Evolutionary conservation across 345 rosid species (phyloP).

Genomic region (Pugionium dolabratum): DNA sequence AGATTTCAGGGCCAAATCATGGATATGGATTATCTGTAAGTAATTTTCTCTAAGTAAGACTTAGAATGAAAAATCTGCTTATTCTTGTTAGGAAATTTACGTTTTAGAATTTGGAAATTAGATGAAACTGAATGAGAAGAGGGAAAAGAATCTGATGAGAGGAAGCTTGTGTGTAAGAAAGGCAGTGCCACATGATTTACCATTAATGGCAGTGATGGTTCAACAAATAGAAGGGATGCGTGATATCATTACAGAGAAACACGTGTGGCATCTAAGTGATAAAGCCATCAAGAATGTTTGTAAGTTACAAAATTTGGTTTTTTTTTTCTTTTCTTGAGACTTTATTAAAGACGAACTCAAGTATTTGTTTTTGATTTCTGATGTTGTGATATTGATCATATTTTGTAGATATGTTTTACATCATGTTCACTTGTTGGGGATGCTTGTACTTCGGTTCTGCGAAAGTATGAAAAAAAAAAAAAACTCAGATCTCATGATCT

Average conservation of each 20-base stretch:
- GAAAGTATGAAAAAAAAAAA: constrained; percentile 52
- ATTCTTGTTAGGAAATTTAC: neutral
- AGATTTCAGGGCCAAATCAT: constrained; percentile 42
- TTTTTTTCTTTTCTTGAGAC: no score
- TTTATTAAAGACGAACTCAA: no score
- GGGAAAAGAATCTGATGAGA: constrained; percentile 35
- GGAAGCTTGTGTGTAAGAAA: constrained; percentile 46
- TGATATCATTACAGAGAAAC: constrained; percentile 66
- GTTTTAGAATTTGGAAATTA: neutral
- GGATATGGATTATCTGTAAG: constrained; percentile 44
- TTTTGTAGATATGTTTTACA: constrained; percentile 69
- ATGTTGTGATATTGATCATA: constrained; percentile 9
- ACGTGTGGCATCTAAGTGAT: constrained; percentile 84
- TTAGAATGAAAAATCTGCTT: neutral
- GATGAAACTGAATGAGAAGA: constrained; percentile 28
- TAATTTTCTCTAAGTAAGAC: neutral
- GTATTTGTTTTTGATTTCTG: neutral
- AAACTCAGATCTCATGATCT: neutral
- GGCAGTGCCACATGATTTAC: constrained; percentile 65
- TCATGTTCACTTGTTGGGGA: constrained; percentile 94
- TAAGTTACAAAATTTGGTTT: constrained; percentile 39
- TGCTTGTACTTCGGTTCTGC: constrained; percentile 79
- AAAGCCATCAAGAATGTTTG: constrained; percentile 73
- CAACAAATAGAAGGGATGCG: constrained; percentile 73
- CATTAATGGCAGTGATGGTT: constrained; percentile 82